phyloP scores from a whole-genome alignment of 352 stramenopile genomes.

The Phytophthora vignae region DNA sequence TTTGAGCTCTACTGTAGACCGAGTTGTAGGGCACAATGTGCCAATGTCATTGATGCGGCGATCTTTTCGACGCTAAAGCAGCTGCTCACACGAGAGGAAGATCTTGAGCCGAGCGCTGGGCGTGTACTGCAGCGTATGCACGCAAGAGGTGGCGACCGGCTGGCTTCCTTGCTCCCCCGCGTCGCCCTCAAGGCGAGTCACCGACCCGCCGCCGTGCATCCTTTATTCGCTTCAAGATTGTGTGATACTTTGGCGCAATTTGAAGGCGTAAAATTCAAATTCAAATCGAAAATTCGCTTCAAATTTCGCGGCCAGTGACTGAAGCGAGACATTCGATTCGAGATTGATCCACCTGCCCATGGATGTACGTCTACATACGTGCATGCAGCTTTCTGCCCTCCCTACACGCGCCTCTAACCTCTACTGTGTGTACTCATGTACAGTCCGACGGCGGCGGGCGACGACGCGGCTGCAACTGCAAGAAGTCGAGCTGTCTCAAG shows the following conservation, averaged over 20 bases:
- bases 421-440: not conserved
- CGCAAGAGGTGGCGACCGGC: not conserved
- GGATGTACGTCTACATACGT: not conserved
- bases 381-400: not conserved
- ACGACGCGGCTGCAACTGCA: constrained; percentile 93
- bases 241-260: constrained; percentile 28
- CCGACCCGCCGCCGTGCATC: constrained; percentile 20
- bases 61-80: constrained; percentile 6
- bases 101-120: constrained; percentile 66
- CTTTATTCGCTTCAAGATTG: constrained; percentile 6
- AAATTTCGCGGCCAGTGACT: constrained; percentile 28
- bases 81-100: constrained; percentile 71
- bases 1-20: not conserved
- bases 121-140: constrained; percentile 49
- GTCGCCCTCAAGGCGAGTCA: constrained; percentile 9
- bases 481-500: constrained; percentile 97
- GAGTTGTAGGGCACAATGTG: not conserved
- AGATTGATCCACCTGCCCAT: not conserved
- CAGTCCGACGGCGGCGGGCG: constrained; percentile 17
- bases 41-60: not conserved
- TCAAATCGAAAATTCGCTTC: constrained; percentile 41
- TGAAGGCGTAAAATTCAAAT: constrained; percentile 39
- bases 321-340: not conserved
- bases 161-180: constrained; percentile 2
- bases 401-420: not conserved